A percentile compares a stretch with the other conserved stretches of the same genome.
Conservation (phyloP, 805 yeast species). For the Cephaloascus fragrans region DNA sequence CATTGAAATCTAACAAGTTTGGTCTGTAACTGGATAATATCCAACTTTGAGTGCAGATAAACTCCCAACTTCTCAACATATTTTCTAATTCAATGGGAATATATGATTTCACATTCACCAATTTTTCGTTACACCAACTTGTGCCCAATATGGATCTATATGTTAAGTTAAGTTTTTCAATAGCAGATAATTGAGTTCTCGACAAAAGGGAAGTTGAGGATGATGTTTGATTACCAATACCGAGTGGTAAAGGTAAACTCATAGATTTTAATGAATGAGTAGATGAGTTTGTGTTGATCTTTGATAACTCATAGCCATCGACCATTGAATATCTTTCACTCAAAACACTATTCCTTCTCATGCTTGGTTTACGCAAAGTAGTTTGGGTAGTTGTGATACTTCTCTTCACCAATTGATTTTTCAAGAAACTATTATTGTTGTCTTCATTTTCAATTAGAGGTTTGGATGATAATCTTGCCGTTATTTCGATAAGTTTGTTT, state of each 20-base stretch:
- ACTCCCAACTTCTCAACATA: conserved; percentile 37
- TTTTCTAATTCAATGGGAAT: conserved; percentile 19
- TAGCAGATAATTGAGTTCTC: conserved; percentile 25
- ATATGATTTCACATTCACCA: conserved; percentile 19
- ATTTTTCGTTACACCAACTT: conserved; percentile 32
- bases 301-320: conserved; percentile 49
- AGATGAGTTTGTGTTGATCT: conserved; percentile 37
- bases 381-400: conserved; percentile 21
- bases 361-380: background rate
- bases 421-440: conserved; percentile 12
- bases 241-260: conserved; percentile 31
- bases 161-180: conserved; percentile 39
- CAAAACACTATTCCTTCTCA: background rate
- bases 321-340: conserved; percentile 34
- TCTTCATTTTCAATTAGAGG: conserved; percentile 38
- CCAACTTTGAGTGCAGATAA: conserved; percentile 47
- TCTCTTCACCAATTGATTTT: conserved; percentile 41
- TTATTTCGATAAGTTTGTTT: conserved; percentile 48
- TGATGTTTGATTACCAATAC: conserved; percentile 31
- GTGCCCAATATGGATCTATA: conserved; percentile 43
- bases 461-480: conserved; percentile 47
- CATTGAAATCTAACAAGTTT: conserved; percentile 48
- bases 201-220: conserved; percentile 28
- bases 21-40: conserved; percentile 43
- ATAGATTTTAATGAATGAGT: conserved; percentile 28